A percentile compares a stretch with the other conserved stretches of the same genome.
Conservation (phyloP, 1,284 basidiomycete genomes). For the Prillingera fragicola region DNA sequence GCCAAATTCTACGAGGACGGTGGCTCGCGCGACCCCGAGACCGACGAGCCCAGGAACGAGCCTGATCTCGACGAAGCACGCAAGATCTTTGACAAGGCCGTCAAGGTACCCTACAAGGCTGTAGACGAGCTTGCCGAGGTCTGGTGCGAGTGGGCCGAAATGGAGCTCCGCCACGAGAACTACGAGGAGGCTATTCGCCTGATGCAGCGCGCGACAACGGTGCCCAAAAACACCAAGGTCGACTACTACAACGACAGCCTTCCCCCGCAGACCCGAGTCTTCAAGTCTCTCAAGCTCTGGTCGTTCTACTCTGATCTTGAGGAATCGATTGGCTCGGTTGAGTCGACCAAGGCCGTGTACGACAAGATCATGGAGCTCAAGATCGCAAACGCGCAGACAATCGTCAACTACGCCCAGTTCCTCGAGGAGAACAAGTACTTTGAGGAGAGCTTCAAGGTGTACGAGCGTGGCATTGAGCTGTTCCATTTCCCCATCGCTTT, state of each 20-base stretch:
- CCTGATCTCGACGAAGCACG: slow-evolving; percentile 77
- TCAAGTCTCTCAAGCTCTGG: slow-evolving; percentile 98
- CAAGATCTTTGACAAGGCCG: slow-evolving; percentile 86
- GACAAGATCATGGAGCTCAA: slow-evolving; percentile 95
- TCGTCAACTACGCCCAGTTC: slow-evolving; percentile 96
- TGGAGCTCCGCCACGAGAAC: slow-evolving; percentile 96
- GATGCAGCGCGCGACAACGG: slow-evolving; percentile 89
- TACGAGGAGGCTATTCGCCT: slow-evolving; percentile 91
- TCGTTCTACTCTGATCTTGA: slow-evolving; percentile 97
- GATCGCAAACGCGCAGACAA: slow-evolving; percentile 97
- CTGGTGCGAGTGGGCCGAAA: slow-evolving; percentile 99
- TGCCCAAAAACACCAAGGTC: slow-evolving; percentile 83
- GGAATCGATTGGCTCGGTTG: slow-evolving; percentile 90
- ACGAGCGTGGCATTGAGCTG: slow-evolving; percentile 93
- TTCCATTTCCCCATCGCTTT: slow-evolving; percentile 98
- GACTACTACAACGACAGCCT: slow-evolving; percentile 92
- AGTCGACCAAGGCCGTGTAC: slow-evolving; percentile 86
- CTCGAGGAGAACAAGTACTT: slow-evolving; percentile 97
- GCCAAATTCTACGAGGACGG: slow-evolving; percentile 97
- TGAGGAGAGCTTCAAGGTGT: slow-evolving; percentile 98
- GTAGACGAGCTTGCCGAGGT: slow-evolving; percentile 98
- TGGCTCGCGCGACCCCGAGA: slow-evolving; percentile 55
- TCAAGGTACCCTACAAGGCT: slow-evolving; percentile 84
- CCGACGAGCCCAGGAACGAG: slow-evolving; percentile 61
- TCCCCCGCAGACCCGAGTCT: slow-evolving; percentile 79